Percentiles rank a stretch among this genome's conserved stretches.
phyloP scores from a whole-genome alignment of 257 asterid genomes.

The Solanum clarkiae region DNA sequence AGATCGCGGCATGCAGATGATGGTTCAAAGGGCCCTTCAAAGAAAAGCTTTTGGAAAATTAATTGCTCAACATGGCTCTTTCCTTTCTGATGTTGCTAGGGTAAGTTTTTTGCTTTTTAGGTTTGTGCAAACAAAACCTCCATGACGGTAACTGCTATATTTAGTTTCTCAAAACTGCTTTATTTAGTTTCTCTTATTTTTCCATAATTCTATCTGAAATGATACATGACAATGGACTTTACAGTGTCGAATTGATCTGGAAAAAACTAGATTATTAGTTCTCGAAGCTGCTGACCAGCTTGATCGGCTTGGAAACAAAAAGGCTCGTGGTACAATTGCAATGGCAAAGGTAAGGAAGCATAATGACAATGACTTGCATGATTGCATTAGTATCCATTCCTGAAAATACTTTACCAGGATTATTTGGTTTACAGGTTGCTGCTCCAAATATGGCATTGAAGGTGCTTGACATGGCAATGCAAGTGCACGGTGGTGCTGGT shows the following conservation, averaged over 20 bases:
- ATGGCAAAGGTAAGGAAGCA: slow-evolving; percentile 71
- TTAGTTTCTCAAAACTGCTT: not conserved
- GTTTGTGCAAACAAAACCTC: not conserved
- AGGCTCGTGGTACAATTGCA: slow-evolving; percentile 76
- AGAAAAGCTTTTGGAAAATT: slow-evolving; percentile 67
- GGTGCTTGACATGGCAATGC: slow-evolving; percentile 91
- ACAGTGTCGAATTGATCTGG: slow-evolving; percentile 87
- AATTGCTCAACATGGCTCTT: slow-evolving; percentile 87
- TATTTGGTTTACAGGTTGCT: slow-evolving; percentile 46
- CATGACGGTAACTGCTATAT: not conserved
- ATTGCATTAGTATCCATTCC: not conserved
- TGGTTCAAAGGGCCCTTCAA: slow-evolving; percentile 68
- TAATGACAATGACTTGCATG: not conserved
- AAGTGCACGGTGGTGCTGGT: slow-evolving; percentile 95
- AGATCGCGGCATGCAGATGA: slow-evolving; percentile 89
- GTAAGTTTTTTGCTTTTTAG: slow-evolving; percentile 13
- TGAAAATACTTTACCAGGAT: not conserved
- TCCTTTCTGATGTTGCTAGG: slow-evolving; percentile 84
- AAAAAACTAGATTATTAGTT: slow-evolving; percentile 69
- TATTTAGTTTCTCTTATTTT: not conserved
- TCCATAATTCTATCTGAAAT: not conserved
- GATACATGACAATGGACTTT: not conserved
- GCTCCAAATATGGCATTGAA: slow-evolving; percentile 84
- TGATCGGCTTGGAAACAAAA: slow-evolving; percentile 68
- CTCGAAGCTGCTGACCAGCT: slow-evolving; percentile 96